A percentile compares a stretch with the other conserved stretches of the same genome.
Evolutionary conservation across 2,329 filamentous ascomycete genomes (phyloP).

Genomic region (Cladophialophora exuberans): DNA sequence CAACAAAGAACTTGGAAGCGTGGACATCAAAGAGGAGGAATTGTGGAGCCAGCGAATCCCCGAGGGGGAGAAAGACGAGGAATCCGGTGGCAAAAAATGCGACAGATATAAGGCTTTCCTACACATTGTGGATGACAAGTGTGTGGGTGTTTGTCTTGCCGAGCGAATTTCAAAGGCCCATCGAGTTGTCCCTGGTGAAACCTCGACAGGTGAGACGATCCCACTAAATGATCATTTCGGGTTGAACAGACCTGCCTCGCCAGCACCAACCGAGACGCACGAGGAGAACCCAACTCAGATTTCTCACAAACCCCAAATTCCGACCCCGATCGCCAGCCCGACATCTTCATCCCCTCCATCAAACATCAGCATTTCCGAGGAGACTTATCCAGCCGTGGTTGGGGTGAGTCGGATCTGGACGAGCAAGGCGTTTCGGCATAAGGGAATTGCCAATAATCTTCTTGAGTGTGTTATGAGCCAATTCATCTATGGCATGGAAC

Average conservation of each 20-base stretch:
- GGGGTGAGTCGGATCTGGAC: slow-evolving; percentile 70
- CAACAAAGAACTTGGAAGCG: slow-evolving; percentile 64
- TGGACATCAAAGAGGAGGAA: slow-evolving; percentile 59
- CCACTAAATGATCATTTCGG: slow-evolving; percentile 23
- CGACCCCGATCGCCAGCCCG: slow-evolving; percentile 26
- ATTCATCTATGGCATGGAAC: slow-evolving; percentile 59
- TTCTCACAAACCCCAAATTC: slow-evolving; percentile 22
- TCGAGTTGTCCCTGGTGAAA: slow-evolving; percentile 42
- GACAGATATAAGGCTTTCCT: slow-evolving; percentile 64
- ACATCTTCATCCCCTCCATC: slow-evolving; percentile 38
- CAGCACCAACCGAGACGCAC: slow-evolving; percentile 26
- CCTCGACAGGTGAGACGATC: slow-evolving; percentile 23
- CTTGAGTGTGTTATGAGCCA: slow-evolving; percentile 59
- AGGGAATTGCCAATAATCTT: slow-evolving; percentile 61
- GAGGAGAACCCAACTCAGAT: slow-evolving; percentile 15
- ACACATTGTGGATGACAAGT: slow-evolving; percentile 64
- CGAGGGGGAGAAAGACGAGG: slow-evolving; percentile 38
- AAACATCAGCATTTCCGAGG: slow-evolving; percentile 50
- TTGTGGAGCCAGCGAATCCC: slow-evolving; percentile 58
- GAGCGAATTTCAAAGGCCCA: slow-evolving; percentile 64
- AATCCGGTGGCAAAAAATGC: slow-evolving; percentile 32
- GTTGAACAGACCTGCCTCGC: slow-evolving; percentile 14
- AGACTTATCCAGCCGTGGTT: slow-evolving; percentile 54
- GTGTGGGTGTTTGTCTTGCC: slow-evolving; percentile 63
- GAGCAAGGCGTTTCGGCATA: slow-evolving; percentile 57